Evolutionary conservation across 2,329 filamentous ascomycete species (phyloP).

Genomic region (Aaosphaeria arxii): DNA sequence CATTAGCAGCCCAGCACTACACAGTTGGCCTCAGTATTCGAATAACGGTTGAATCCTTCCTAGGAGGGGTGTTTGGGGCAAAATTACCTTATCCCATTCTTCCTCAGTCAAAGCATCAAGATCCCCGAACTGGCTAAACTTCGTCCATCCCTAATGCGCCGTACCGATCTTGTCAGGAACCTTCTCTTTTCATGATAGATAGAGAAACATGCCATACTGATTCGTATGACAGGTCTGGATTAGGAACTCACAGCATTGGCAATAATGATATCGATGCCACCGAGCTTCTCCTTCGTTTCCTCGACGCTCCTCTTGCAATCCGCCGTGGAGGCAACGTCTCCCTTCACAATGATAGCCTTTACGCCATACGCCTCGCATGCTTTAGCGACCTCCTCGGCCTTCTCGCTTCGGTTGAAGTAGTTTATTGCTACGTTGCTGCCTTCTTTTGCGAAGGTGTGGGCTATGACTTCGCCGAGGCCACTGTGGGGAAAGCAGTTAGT

Average conservation of each 20-base stretch:
- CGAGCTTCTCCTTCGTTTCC: conserved; percentile 58
- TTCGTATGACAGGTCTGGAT: too few relatives aligned
- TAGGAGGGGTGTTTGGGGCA: neutral
- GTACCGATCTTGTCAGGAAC: neutral
- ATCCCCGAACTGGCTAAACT: conserved; percentile 56
- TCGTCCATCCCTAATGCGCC: conserved; percentile 56
- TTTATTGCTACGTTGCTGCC: conserved; percentile 72
- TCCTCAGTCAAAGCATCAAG: conserved; percentile 57
- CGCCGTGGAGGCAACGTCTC: conserved; percentile 44
- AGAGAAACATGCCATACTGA: too few relatives aligned
- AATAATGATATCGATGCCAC: conserved; percentile 72
- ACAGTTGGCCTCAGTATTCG: neutral
- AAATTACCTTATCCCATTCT: conserved; percentile 60
- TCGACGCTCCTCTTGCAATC: conserved; percentile 61
- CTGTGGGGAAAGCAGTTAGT: conserved; percentile 34
- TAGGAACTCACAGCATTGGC: conserved; percentile 61
- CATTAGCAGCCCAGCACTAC: conserved; percentile 62
- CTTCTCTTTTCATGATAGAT: neutral
- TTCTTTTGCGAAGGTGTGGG: conserved; percentile 63
- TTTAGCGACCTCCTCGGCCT: conserved; percentile 58
- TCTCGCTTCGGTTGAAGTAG: conserved; percentile 61
- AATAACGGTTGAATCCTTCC: conserved; percentile 1
- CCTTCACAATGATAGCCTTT: conserved; percentile 58
- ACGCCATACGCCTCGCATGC: conserved; percentile 54
- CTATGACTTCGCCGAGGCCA: conserved; percentile 69